Evolutionary conservation across 2,329 filamentous ascomycete species (phyloP).

Genomic region (Calycina herbarum): DNA sequence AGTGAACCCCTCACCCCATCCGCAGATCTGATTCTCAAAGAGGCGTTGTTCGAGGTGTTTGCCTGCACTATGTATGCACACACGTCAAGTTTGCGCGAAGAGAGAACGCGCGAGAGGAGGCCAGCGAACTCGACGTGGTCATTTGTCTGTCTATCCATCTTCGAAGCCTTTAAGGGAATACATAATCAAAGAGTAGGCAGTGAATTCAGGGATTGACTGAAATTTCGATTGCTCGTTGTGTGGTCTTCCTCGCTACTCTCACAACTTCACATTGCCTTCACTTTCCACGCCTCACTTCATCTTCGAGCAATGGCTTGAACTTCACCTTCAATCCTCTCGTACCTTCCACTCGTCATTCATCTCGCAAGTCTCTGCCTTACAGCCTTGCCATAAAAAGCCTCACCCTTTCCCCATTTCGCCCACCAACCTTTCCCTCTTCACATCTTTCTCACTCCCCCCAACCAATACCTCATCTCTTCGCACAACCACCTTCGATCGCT

Average conservation of each 20-base stretch:
- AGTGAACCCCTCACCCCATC: background rate
- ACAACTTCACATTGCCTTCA: background rate
- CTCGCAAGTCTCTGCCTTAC: background rate
- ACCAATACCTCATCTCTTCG: background rate
- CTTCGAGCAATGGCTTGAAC: no score
- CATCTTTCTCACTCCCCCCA: background rate
- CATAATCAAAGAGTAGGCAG: background rate
- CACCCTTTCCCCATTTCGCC: background rate
- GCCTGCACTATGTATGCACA: slow-evolving; percentile 26
- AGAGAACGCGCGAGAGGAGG: slow-evolving; percentile 11
- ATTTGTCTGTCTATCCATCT: slow-evolving; percentile 14
- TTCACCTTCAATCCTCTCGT: background rate
- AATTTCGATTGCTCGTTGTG: background rate
- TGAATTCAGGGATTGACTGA: background rate
- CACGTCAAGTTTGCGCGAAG: slow-evolving; percentile 17
- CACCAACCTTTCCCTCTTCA: background rate
- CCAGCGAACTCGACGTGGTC: slow-evolving; percentile 23
- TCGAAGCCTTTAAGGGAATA: background rate
- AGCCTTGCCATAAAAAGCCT: background rate
- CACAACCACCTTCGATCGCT: background rate
- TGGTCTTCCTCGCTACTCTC: background rate
- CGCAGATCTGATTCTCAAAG: background rate
- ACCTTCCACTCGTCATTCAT: background rate
- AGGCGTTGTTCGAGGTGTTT: slow-evolving; percentile 4
- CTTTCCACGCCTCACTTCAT: background rate